Base-by-base conservation (phyloP, 2,329 filamentous ascomycete species). In the Aspergillus sp. region DNA sequence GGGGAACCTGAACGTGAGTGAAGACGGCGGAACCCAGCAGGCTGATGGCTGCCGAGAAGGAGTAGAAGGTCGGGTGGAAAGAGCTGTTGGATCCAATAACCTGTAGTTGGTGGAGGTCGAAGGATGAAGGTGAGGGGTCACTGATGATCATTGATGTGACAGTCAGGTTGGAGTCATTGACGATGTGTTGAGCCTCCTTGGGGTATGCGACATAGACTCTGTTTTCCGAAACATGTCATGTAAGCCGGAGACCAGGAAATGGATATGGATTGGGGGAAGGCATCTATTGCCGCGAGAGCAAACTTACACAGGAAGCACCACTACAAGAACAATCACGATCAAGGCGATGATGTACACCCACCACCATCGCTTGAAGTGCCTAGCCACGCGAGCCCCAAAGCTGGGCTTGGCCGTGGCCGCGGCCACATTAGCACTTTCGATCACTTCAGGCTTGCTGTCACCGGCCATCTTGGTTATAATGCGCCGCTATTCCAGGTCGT, bases 171-270 rank as follows among this genome's bases (percentile, higher is more conserved):
- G 85, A 82, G 32, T 79, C 72, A 66, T 85, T 80, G 66, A 88
- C 80, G 54, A 81, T 80, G 43, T 72, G 60, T 66, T 87, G 85
- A 36, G 85, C 85, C 59, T 84, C 85, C 32, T 82, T 80, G 17
- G 85, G 85, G 67, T 87, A 85, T 3, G 72, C 85, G 55, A 87
- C 85, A 67, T 82, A 88, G 50, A 87, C 78, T 41, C 83, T 85
- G 64, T 28, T 45, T 47, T 25, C 32, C 32, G 10, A 38, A 21
- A 7, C 23, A 21, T 43, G 39, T 21, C 53, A 55, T 13, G 39
- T 30, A 32, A 32, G 38, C 19, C 23, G 28, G 45, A 19, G 45
- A 23, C 38, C n/a, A 28, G 3, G 47, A 17, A 25, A 51, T n/a
- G 28, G 50, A 36, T 36, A 36, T 12, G 32, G 32, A 12, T 12